A percentile compares a stretch with the other conserved stretches of the same genome.
phyloP scores from a whole-genome alignment of 805 yeast species.

The Metschnikowia colocasiae region DNA sequence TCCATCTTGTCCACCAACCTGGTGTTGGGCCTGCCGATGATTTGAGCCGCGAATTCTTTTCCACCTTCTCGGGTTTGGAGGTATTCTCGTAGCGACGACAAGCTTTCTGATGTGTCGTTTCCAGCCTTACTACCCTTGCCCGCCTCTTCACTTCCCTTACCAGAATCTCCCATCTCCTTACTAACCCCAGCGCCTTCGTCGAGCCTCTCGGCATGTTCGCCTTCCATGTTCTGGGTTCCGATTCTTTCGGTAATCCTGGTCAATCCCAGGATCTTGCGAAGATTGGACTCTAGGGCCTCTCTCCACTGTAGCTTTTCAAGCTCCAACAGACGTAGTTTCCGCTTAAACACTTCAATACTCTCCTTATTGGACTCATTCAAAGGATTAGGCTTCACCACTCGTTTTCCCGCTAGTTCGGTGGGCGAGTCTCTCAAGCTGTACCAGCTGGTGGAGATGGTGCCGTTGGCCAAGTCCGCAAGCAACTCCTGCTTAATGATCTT shows the following conservation, averaged over 20 bases:
- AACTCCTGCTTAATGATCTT: constrained; percentile 63
- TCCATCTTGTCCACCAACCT: neutral
- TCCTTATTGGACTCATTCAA: constrained; percentile 50
- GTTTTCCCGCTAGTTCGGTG: constrained; percentile 20
- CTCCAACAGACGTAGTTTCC: constrained; percentile 41
- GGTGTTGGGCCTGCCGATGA: neutral
- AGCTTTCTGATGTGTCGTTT: neutral
- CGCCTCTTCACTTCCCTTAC: too few relatives aligned
- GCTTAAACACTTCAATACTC: constrained; percentile 45
- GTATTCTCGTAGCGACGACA: neutral
- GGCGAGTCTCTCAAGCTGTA: constrained; percentile 37
- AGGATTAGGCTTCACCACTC: constrained; percentile 52
- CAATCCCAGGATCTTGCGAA: constrained; percentile 2
- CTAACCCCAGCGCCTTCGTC: too few relatives aligned
- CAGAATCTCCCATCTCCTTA: too few relatives aligned
- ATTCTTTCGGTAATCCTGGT: constrained; percentile 6
- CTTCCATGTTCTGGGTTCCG: neutral
- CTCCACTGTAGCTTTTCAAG: constrained; percentile 50
- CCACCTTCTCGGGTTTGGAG: neutral
- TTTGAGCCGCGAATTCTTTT: neutral
- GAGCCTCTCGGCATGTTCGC: neutral
- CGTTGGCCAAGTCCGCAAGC: constrained; percentile 54
- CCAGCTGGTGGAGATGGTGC: constrained; percentile 66
- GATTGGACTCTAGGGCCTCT: constrained; percentile 19
- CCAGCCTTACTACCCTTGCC: too few relatives aligned